phyloP scores from a whole-genome alignment of 176 grass and related monocot genomes.

The Rhynchospora tenuis region DNA sequence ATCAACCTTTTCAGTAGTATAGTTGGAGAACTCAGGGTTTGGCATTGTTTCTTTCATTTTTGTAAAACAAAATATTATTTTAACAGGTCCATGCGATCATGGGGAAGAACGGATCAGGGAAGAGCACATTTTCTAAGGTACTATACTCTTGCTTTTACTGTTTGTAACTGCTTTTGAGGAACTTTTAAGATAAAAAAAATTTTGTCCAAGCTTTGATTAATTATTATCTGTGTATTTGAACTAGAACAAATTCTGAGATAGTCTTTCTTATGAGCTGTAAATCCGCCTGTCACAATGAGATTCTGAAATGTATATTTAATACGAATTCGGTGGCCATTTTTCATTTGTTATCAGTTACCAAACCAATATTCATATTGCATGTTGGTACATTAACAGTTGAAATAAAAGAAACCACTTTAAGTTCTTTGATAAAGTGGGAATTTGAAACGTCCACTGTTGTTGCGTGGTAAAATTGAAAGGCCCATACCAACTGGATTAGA shows the following conservation, averaged over 20 bases:
- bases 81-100: slow-evolving; percentile 81
- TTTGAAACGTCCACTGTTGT: neutral
- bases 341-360: neutral
- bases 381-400: neutral
- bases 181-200: neutral
- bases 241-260: neutral
- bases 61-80: slow-evolving; percentile 10
- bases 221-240: neutral
- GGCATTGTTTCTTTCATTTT: slow-evolving; percentile 3
- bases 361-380: neutral
- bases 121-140: slow-evolving; percentile 94
- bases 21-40: neutral
- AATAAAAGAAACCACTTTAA: neutral
- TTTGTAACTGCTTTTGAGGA: neutral
- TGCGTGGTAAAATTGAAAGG: neutral
- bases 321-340: neutral
- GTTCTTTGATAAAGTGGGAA: neutral
- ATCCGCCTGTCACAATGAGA: neutral
- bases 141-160: neutral
- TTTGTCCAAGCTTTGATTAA: neutral
- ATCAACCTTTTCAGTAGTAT: neutral
- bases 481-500: neutral
- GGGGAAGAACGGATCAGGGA: slow-evolving; percentile 92
- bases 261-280: neutral
- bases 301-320: neutral